Percentiles rank a stretch among this genome's conserved stretches.
Conservation (phyloP, 108 stramenopile species). For the Mediolabrus comicus region DNA sequence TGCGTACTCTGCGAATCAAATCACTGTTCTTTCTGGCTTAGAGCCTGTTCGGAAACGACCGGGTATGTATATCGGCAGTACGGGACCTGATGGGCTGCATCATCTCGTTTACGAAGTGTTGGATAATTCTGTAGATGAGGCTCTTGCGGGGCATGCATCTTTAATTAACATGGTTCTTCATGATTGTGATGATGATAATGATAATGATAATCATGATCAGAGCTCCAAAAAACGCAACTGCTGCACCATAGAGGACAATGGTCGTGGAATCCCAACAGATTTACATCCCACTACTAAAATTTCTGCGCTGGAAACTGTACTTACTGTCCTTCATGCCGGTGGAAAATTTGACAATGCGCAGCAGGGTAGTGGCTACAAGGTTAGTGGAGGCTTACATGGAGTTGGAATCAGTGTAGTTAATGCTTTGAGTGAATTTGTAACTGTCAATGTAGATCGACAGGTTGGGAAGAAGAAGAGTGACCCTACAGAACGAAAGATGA, state of each 20-base stretch:
- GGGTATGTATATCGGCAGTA: conserved; percentile 96
- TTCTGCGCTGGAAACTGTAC: conserved; percentile 90
- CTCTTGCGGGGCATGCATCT: conserved; percentile 89
- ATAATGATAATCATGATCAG: not conserved
- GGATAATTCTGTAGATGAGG: conserved; percentile 96
- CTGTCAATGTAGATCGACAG: conserved; percentile 76
- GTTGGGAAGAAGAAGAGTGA: conserved; percentile 31
- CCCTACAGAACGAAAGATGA: not conserved
- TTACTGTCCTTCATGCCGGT: conserved; percentile 94
- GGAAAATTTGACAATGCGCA: conserved; percentile 95
- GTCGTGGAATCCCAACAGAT: conserved; percentile 94
- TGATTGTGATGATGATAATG: conserved; percentile 46
- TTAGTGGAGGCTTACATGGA: conserved; percentile 92
- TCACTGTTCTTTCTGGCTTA: conserved; percentile 93
- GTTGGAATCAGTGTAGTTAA: conserved; percentile 97
- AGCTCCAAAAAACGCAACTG: conserved; percentile 20
- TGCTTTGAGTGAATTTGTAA: conserved; percentile 83
- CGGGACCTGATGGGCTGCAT: conserved; percentile 92
- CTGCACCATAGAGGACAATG: conserved; percentile 87
- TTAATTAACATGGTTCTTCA: conserved; percentile 70
- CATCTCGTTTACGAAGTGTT: conserved; percentile 96
- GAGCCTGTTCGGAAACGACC: conserved; percentile 96
- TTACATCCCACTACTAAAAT: conserved; percentile 74
- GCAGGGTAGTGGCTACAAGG: conserved; percentile 86
- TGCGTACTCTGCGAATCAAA: conserved; percentile 88